Percentiles rank a stretch among this genome's conserved stretches.
Evolutionary conservation across 768 basidiomycete genomes (phyloP).

Genomic region (Kwoniella newhampshirensis): DNA sequence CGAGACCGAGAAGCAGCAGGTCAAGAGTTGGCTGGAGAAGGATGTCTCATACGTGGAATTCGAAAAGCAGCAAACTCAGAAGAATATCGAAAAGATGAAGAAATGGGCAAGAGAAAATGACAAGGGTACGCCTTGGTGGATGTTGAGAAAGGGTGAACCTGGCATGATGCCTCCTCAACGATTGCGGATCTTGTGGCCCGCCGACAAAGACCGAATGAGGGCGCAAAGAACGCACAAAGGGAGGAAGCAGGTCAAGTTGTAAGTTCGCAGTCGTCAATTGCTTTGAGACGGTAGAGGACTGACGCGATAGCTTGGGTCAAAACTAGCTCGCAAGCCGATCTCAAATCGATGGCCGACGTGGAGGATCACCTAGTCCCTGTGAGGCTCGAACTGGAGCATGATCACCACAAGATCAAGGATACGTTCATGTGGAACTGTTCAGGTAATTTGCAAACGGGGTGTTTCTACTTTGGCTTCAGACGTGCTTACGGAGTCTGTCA

Average conservation of each 20-base stretch:
- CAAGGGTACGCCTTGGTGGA: slow-evolving; percentile 55
- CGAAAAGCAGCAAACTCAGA: slow-evolving; percentile 57
- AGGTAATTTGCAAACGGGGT: slow-evolving; percentile 61
- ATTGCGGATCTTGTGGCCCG: slow-evolving; percentile 64
- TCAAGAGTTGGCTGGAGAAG: slow-evolving; percentile 65
- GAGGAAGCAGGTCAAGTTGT: slow-evolving; percentile 69
- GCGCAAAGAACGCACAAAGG: slow-evolving; percentile 56
- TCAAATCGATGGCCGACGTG: slow-evolving; percentile 51
- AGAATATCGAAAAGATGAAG: slow-evolving; percentile 57
- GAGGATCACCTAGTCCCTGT: slow-evolving; percentile 85
- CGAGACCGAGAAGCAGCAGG: slow-evolving; percentile 58
- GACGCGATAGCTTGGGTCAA: no score
- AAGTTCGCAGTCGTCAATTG: slow-evolving; percentile 53
- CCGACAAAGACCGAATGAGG: slow-evolving; percentile 55
- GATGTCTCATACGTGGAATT: slow-evolving; percentile 58
- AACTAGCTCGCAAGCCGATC: slow-evolving; percentile 41
- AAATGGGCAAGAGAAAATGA: slow-evolving; percentile 69
- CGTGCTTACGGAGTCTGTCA: slow-evolving; percentile 46
- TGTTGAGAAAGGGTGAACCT: slow-evolving; percentile 52
- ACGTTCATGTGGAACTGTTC: slow-evolving; percentile 96
- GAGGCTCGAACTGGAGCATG: slow-evolving; percentile 93
- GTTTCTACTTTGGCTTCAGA: not conserved
- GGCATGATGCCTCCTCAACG: slow-evolving; percentile 51
- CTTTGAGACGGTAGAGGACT: not conserved
- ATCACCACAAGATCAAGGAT: slow-evolving; percentile 88